phyloP scores from a whole-genome alignment of 768 basidiomycete genomes.

The Clathrus columnatus region DNA sequence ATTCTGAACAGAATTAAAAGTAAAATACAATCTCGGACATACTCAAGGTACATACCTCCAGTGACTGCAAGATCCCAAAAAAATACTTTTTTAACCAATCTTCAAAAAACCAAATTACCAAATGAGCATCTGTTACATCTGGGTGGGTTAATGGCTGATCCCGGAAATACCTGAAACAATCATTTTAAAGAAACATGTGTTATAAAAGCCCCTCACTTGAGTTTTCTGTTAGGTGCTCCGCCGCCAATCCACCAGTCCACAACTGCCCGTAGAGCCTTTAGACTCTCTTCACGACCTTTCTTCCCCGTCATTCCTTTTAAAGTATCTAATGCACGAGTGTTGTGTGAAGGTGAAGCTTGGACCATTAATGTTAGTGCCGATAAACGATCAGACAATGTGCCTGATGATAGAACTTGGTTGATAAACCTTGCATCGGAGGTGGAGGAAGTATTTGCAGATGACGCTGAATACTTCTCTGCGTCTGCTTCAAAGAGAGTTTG shows the following conservation, averaged over 20 bases:
- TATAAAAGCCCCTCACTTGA: too few species aligned
- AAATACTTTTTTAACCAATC: conserved; percentile 98
- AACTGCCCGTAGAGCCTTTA: conserved; percentile 84
- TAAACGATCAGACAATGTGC: conserved; percentile 86
- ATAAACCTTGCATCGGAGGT: conserved; percentile 77
- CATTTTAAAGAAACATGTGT: conserved; percentile 21
- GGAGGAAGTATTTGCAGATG: conserved; percentile 31
- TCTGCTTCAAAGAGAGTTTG: conserved; percentile 38
- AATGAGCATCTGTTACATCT: conserved; percentile 55
- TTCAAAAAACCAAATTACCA: conserved; percentile 86
- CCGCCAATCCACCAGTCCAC: conserved; percentile 98
- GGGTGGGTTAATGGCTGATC: conserved; percentile 73
- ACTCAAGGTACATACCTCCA: conserved; percentile 52
- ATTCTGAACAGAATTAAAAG: conserved; percentile 34
- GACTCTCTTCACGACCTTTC: conserved; percentile 85
- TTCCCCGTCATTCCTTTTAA: conserved; percentile 75
- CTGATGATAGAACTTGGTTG: conserved; percentile 73
- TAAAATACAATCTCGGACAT: not conserved
- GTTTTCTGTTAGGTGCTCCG: conserved; percentile 78
- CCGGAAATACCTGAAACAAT: conserved; percentile 64
- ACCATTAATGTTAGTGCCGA: conserved; percentile 86
- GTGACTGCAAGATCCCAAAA: conserved; percentile 80
- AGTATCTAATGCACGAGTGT: conserved; percentile 68
- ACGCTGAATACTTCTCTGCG: conserved; percentile 33
- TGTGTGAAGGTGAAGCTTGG: conserved; percentile 73